Conservation (phyloP, 2,329 filamentous ascomycete species). For the Coleophoma eucalyptorum region DNA sequence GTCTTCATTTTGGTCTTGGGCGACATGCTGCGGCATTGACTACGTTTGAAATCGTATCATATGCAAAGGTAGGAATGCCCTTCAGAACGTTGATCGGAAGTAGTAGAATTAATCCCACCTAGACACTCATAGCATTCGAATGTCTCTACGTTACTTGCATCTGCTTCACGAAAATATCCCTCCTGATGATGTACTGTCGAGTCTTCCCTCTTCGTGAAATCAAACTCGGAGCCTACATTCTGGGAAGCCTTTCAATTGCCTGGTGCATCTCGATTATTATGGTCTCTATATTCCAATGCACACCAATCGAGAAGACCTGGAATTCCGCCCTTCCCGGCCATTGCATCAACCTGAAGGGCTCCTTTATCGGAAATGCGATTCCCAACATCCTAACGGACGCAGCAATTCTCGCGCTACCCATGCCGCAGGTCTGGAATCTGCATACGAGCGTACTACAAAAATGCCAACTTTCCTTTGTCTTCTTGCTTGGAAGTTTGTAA, state of each 20-base stretch:
- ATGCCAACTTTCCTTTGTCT: slow-evolving; percentile 19
- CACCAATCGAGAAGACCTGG: slow-evolving; percentile 33
- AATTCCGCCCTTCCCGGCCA: slow-evolving; percentile 26
- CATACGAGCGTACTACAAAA: slow-evolving; percentile 20
- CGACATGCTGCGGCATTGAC: not conserved
- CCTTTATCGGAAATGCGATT: slow-evolving; percentile 39
- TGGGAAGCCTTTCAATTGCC: slow-evolving; percentile 21
- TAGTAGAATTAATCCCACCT: not conserved
- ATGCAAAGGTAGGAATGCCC: not conserved
- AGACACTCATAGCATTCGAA: slow-evolving; percentile 21
- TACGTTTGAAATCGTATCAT: no score
- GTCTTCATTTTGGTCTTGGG: not conserved
- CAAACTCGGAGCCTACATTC: slow-evolving; percentile 15
- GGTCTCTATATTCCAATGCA: slow-evolving; percentile 36
- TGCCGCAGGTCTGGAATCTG: slow-evolving; percentile 27
- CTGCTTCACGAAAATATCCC: slow-evolving; percentile 26
- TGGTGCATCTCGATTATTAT: slow-evolving; percentile 28
- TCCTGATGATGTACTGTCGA: slow-evolving; percentile 29
- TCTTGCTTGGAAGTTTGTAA: slow-evolving; percentile 31
- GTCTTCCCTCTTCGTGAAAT: slow-evolving; percentile 24
- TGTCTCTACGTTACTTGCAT: slow-evolving; percentile 23
- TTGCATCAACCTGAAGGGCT: slow-evolving; percentile 35
- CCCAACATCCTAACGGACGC: slow-evolving; percentile 37
- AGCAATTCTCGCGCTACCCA: slow-evolving; percentile 29
- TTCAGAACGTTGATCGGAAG: no score